phyloP scores from a whole-genome alignment of 2,329 filamentous ascomycete species.

The Ploettnerulaceae sp. region DNA sequence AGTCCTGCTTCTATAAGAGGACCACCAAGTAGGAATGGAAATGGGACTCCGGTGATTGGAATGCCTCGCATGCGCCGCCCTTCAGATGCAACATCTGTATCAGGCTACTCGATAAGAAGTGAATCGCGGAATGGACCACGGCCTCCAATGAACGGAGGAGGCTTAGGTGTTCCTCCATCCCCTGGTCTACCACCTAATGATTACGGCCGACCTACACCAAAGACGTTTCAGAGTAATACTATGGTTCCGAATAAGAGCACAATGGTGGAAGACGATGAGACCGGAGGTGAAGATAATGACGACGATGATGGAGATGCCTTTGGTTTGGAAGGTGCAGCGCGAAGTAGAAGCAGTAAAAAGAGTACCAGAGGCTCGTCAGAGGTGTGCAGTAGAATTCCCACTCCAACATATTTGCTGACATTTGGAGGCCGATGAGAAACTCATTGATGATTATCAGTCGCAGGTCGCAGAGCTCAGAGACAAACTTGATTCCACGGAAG shows the following conservation, averaged over 20 bases:
- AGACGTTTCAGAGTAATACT: slow-evolving; percentile 90
- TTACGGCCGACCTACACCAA: slow-evolving; percentile 72
- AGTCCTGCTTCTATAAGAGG: slow-evolving; percentile 64
- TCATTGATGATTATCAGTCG: slow-evolving; percentile 73
- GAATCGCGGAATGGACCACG: slow-evolving; percentile 34
- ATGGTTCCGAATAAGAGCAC: slow-evolving; percentile 98
- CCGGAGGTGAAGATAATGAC: slow-evolving; percentile 65
- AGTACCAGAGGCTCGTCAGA: slow-evolving; percentile 37
- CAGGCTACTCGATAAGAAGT: slow-evolving; percentile 36
- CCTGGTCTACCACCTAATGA: slow-evolving; percentile 56
- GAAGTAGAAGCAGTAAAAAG: slow-evolving; percentile 37
- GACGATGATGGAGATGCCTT: slow-evolving; percentile 73
- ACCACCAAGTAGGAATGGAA: slow-evolving; percentile 49
- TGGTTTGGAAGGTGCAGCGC: slow-evolving; percentile 45
- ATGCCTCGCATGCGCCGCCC: slow-evolving; percentile 41
- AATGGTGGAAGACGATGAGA: slow-evolving; percentile 91
- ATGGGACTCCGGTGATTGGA: slow-evolving; percentile 57
- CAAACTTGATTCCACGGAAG: slow-evolving; percentile 69
- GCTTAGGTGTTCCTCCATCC: slow-evolving; percentile 51
- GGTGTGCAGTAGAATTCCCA: slow-evolving; percentile 25
- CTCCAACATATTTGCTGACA: slow-evolving; percentile 17
- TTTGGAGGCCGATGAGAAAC: slow-evolving; percentile 58
- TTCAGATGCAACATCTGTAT: slow-evolving; percentile 56
- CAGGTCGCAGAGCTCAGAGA: slow-evolving; percentile 71
- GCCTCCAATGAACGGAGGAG: slow-evolving; percentile 36